Evolutionary conservation across 208 protist genomes (phyloP).

Genomic region (Novymonas esmeraldas): DNA sequence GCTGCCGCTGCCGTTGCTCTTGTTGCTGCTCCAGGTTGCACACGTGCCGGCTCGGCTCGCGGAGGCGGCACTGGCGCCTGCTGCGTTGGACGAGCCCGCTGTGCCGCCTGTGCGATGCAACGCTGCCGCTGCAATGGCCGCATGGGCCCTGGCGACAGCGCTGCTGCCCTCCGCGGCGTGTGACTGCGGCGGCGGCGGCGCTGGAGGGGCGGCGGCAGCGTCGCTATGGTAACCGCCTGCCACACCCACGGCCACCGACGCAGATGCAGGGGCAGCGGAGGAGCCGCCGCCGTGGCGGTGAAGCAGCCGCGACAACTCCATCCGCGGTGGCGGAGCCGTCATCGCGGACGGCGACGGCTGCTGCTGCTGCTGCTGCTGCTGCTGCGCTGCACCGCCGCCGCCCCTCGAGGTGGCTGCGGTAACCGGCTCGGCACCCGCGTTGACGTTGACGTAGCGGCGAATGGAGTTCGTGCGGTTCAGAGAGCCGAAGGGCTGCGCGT

Average conservation of each 20-base stretch:
- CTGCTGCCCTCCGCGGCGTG: neutral
- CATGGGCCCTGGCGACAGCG: constrained; percentile 37
- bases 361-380: neutral
- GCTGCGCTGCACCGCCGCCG: no score
- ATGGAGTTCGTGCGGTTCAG: constrained; percentile 40
- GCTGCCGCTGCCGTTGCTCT: constrained; percentile 1
- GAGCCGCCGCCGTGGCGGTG: constrained; percentile 3
- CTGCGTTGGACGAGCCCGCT: neutral
- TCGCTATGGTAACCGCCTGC: neutral
- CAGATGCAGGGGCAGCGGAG: neutral
- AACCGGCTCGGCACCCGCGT: neutral
- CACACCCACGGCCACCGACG: neutral
- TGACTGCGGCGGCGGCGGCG: neutral
- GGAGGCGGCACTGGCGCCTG: no score
- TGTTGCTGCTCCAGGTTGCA: neutral
- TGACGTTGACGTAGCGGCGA: constrained; percentile 46
- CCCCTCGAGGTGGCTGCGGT: no score
- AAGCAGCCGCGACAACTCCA: constrained; percentile 25
- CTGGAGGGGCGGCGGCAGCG: neutral
- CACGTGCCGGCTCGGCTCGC: neutral
- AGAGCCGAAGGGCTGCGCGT: constrained; percentile 64
- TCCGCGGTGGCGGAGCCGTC: constrained; percentile 6
- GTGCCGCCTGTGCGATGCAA: neutral
- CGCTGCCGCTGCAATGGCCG: constrained; percentile 27
- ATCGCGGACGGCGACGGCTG: neutral